A percentile compares a stretch with the other conserved stretches of the same genome.
Conservation (phyloP, 2,329 filamentous ascomycete species). For the Podosphaera aphanis region DNA sequence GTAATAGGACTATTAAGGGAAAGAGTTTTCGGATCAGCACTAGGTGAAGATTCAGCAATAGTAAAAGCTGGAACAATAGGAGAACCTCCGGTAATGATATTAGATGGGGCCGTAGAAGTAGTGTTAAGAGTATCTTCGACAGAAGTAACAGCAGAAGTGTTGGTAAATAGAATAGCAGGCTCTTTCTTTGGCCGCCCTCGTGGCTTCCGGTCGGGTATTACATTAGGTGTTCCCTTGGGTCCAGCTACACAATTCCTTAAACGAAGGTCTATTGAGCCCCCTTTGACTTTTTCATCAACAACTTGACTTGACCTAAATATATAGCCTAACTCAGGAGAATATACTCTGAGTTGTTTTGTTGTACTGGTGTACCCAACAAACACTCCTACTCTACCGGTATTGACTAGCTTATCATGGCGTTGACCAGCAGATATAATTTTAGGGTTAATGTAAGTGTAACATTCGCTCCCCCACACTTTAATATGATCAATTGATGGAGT, state of each 20-base stretch:
- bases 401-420: neutral
- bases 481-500: neutral
- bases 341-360: slow-evolving; percentile 1
- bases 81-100: too few species aligned
- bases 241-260: slow-evolving; percentile 1
- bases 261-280: neutral
- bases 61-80: too few species aligned
- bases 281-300: neutral
- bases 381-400: neutral
- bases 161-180: too few species aligned
- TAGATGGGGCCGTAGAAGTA: too few species aligned
- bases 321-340: neutral
- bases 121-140: too few species aligned
- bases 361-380: neutral
- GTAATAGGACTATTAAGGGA: too few species aligned
- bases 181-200: neutral
- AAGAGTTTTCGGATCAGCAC: too few species aligned
- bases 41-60: too few species aligned
- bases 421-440: neutral
- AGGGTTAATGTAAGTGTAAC: neutral
- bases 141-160: too few species aligned
- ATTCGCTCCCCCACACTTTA: neutral
- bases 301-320: slow-evolving; percentile 1
- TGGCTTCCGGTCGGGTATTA: neutral
- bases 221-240: neutral